A percentile compares a stretch with the other conserved stretches of the same genome.
Evolutionary conservation across 1,284 basidiomycete species (phyloP).

Genomic region (Cystobasidiaceae sp.): DNA sequence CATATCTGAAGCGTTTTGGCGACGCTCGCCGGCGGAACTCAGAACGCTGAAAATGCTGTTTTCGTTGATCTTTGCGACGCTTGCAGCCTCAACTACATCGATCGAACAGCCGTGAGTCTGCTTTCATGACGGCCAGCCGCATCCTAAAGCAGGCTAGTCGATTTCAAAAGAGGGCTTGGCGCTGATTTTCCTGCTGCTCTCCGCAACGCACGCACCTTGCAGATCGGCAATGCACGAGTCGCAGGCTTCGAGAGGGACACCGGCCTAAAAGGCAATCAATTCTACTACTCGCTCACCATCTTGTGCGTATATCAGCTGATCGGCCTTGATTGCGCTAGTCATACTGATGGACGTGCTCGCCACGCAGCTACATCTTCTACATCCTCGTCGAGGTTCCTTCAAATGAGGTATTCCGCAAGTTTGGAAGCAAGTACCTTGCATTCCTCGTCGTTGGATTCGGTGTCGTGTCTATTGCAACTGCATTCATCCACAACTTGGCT

Average conservation of each 20-base stretch:
- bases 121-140: not conserved
- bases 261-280: conserved; percentile 1
- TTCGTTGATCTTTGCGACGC: not conserved
- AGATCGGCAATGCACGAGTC: conserved; percentile 25
- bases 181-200: not conserved
- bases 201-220: not conserved
- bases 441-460: conserved; percentile 34
- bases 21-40: no score
- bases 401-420: conserved; percentile 38
- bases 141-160: not conserved
- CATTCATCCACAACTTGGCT: conserved; percentile 45
- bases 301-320: not conserved
- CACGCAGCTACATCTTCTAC: conserved; percentile 33
- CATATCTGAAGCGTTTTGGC: no score
- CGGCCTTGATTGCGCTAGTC: not conserved
- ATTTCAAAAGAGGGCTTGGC: no score
- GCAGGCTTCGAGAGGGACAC: conserved; percentile 19
- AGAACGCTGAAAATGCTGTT: no score
- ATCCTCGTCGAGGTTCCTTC: conserved; percentile 40
- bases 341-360: not conserved
- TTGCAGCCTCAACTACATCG: conserved; percentile 19
- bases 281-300: conserved; percentile 6
- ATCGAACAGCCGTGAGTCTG: conserved; percentile 14
- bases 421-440: conserved; percentile 34
- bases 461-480: conserved; percentile 35